Conservation (phyloP, 768 basidiomycete species). For the Pisolithus marmoratus region DNA sequence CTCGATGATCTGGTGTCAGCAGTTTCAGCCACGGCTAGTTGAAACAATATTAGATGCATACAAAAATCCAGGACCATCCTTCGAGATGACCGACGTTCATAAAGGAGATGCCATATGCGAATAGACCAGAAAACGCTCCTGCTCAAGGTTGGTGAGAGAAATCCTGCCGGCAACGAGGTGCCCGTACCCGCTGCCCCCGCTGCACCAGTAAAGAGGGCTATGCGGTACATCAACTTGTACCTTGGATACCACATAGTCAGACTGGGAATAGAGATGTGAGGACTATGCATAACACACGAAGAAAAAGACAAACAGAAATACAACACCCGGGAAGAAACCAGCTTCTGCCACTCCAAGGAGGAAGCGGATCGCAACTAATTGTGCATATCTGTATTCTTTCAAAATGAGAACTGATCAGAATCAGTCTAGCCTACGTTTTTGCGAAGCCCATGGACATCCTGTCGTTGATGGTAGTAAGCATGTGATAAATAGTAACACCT, state of each 20-base stretch:
- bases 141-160: no score
- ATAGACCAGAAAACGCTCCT: no score
- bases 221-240: slow-evolving; percentile 46
- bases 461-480: background rate
- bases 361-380: slow-evolving; percentile 49
- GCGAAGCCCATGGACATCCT: slow-evolving; percentile 65
- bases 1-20: slow-evolving; percentile 46
- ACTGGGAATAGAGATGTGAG: slow-evolving; percentile 18
- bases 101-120: no score
- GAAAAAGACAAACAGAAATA: slow-evolving; percentile 48
- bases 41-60: slow-evolving; percentile 18
- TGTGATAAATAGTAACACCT: background rate
- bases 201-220: slow-evolving; percentile 58
- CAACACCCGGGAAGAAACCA: no score
- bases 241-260: slow-evolving; percentile 61
- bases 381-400: slow-evolving; percentile 41
- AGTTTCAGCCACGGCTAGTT: background rate
- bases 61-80: slow-evolving; percentile 63
- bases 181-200: no score
- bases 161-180: no score
- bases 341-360: no score
- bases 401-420: background rate
- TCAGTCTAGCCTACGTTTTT: slow-evolving; percentile 37
- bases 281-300: background rate
- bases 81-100: no score